A percentile compares a stretch with the other conserved stretches of the same genome.
phyloP scores from a whole-genome alignment of 1,284 basidiomycete species.

The Entoloma clypeatum region DNA sequence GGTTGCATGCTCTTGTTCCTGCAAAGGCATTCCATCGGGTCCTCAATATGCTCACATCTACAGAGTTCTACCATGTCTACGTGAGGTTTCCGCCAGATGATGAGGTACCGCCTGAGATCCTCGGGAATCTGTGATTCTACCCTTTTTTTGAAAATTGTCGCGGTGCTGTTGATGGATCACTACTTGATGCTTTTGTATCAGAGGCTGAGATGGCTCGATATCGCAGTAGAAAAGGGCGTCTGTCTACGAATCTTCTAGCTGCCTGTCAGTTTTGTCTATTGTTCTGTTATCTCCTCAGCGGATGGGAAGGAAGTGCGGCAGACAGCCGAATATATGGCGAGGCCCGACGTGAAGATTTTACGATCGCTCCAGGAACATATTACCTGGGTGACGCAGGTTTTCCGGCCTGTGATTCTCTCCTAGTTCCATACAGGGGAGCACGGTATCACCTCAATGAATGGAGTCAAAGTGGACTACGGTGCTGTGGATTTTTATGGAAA shows the following conservation, averaged over 20 bases:
- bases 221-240: slow-evolving; percentile 24
- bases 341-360: slow-evolving; percentile 20
- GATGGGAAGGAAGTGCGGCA: slow-evolving; percentile 34
- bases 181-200: slow-evolving; percentile 21
- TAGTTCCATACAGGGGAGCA: slow-evolving; percentile 10
- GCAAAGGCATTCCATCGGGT: slow-evolving; percentile 17
- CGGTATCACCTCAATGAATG: slow-evolving; percentile 13
- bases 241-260: slow-evolving; percentile 27
- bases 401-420: slow-evolving; percentile 8
- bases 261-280: slow-evolving; percentile 24
- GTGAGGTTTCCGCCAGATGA: slow-evolving; percentile 12
- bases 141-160: slow-evolving; percentile 25
- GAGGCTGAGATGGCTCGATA: slow-evolving; percentile 17
- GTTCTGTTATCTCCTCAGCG: slow-evolving; percentile 29
- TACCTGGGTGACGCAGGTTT: slow-evolving; percentile 31
- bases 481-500: neutral
- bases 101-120: slow-evolving; percentile 17
- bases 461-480: slow-evolving; percentile 1
- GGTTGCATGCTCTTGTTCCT: too few species aligned
- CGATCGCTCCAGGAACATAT: slow-evolving; percentile 23
- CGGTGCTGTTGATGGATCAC: slow-evolving; percentile 29
- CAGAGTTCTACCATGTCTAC: slow-evolving; percentile 20
- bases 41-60: slow-evolving; percentile 18
- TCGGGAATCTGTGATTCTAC: slow-evolving; percentile 16
- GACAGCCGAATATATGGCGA: slow-evolving; percentile 26